phyloP scores from a whole-genome alignment of 1,284 basidiomycete species.

The Thecaphora frezii region DNA sequence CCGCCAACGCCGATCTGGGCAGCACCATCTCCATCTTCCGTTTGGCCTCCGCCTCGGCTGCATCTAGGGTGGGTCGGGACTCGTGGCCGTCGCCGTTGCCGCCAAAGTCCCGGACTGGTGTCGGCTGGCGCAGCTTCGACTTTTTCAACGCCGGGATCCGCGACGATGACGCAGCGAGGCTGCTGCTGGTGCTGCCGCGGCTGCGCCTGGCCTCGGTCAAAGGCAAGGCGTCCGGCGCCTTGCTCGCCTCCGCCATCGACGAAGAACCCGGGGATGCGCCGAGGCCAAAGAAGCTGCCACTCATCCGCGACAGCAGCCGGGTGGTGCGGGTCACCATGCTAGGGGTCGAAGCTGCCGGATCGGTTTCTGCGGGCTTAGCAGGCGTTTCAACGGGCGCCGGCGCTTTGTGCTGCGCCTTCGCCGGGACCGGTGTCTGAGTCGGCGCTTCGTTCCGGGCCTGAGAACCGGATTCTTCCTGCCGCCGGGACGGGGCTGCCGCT shows the following conservation, averaged over 20 bases:
- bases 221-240: not conserved
- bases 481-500: too few relatives aligned
- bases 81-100: not conserved
- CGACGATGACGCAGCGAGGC: not conserved
- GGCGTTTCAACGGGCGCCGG: not conserved
- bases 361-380: not conserved
- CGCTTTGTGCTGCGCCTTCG: too few relatives aligned
- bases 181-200: too few relatives aligned
- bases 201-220: not conserved
- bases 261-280: not conserved
- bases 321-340: slow-evolving; percentile 13
- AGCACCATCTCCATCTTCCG: not conserved
- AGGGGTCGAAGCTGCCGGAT: not conserved
- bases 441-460: too few relatives aligned
- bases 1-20: too few relatives aligned
- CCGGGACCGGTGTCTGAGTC: too few relatives aligned
- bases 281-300: slow-evolving; percentile 21
- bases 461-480: too few relatives aligned
- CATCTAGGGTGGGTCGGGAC: too few relatives aligned
- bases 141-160: not conserved
- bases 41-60: too few relatives aligned
- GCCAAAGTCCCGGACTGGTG: not conserved
- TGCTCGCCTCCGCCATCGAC: too few relatives aligned
- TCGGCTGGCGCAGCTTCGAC: not conserved
- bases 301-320: slow-evolving; percentile 23